These are phyloP conservation scores for Choiromyces venosus DNA, from an alignment of 495 filamentous ascomycete genomes.

Conservation along the genomic window DNA sequence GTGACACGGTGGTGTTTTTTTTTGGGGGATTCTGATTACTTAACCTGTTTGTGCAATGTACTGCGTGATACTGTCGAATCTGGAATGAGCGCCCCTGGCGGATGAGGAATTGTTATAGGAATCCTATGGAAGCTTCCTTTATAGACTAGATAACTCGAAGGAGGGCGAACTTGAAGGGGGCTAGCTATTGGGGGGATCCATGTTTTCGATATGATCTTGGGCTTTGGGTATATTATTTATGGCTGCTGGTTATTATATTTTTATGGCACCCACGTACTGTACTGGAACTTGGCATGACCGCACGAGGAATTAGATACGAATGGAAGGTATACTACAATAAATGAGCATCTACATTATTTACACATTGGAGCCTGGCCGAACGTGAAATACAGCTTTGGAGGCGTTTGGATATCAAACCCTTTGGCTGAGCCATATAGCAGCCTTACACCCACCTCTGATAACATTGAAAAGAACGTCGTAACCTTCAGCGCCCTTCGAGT, in stretches of 20 bases:
- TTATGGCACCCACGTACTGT: not conserved
- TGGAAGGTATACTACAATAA: not conserved
- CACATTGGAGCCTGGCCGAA: not conserved
- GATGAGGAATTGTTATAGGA: not conserved
- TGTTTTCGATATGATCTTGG: not conserved
- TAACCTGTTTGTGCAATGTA: no score
- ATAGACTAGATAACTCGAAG: not conserved
- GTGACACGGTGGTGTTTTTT: not conserved
- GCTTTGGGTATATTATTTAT: not conserved
- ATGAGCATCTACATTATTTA: conserved; percentile 2
- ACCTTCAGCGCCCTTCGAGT: conserved; percentile 78
- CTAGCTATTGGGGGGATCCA: not conserved
- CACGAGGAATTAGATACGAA: no score
- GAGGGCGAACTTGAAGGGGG: not conserved
- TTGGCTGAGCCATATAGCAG: conserved; percentile 91
- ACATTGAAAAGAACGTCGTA: conserved; percentile 84
- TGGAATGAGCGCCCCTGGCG: not conserved
- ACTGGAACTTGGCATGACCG: not conserved
- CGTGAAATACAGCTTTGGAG: not conserved
- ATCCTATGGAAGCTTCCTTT: no score
- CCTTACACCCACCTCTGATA: conserved; percentile 79
- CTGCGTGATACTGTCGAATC: not conserved
- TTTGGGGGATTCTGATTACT: not conserved
- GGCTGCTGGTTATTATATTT: not conserved
- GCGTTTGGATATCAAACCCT: conserved; percentile 52